Evolutionary conservation across 257 asterid species (phyloP).

Genomic region (Oldenlandia corymbosa): DNA sequence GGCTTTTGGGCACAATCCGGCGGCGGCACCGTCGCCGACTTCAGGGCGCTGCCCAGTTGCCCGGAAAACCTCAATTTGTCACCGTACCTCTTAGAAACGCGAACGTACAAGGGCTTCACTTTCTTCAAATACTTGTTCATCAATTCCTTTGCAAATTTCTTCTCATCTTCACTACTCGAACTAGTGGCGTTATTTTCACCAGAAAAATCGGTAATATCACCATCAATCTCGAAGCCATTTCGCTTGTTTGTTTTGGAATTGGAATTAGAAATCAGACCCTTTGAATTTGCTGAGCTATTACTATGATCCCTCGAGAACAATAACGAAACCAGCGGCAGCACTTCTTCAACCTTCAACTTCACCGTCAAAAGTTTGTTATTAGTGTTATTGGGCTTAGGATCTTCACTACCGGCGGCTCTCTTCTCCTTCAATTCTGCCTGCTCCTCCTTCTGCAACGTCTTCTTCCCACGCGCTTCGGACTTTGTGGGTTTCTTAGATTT

Average conservation of each 20-base stretch:
- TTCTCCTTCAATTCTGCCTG: background rate
- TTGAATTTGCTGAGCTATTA: constrained; percentile 31
- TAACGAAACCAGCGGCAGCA: constrained; percentile 34
- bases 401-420: constrained; percentile 11
- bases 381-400: constrained; percentile 15
- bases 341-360: constrained; percentile 58
- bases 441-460: background rate
- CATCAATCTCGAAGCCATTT: background rate
- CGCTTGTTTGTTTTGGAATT: background rate
- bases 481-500: constrained; percentile 24
- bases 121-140: constrained; percentile 73
- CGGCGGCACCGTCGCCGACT: no score
- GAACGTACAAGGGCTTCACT: constrained; percentile 75
- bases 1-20: background rate
- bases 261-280: constrained; percentile 16
- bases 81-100: constrained; percentile 66
- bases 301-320: constrained; percentile 50
- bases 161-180: constrained; percentile 27
- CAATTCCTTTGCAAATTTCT: constrained; percentile 43
- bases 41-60: constrained; percentile 22
- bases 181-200: background rate
- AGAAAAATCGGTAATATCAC: background rate
- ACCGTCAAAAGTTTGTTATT: constrained; percentile 34
- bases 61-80: constrained; percentile 53
- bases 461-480: background rate